Evolutionary conservation across 2,329 filamentous ascomycete species (phyloP).

Genomic region (Chaetomium strumarium): DNA sequence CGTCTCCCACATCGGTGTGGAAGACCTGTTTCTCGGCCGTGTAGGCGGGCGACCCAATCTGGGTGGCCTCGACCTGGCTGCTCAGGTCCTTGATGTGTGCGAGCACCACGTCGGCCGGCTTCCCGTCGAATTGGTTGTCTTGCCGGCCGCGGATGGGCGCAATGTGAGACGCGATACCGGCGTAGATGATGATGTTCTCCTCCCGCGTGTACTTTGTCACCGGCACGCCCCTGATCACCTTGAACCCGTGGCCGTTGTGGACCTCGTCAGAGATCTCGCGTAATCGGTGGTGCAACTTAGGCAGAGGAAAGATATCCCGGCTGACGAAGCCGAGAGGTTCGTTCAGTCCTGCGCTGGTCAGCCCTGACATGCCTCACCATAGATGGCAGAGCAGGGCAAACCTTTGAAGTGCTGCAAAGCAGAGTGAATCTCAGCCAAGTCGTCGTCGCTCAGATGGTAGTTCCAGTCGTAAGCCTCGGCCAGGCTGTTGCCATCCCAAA

Average conservation of each 20-base stretch:
- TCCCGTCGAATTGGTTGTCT: constrained; percentile 40
- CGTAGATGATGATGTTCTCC: constrained; percentile 55
- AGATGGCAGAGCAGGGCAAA: neutral
- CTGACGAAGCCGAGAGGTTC: constrained; percentile 13
- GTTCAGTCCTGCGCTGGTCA: neutral
- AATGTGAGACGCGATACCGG: constrained; percentile 54
- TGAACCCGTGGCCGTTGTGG: constrained; percentile 55
- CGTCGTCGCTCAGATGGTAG: constrained; percentile 15
- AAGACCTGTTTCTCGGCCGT: constrained; percentile 57
- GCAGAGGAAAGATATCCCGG: constrained; percentile 50
- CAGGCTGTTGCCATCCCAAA: constrained; percentile 17
- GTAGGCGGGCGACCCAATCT: constrained; percentile 53
- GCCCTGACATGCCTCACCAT: neutral
- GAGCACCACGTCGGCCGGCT: constrained; percentile 47
- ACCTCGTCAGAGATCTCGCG: constrained; percentile 48
- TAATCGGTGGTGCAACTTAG: constrained; percentile 43
- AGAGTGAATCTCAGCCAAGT: constrained; percentile 17
- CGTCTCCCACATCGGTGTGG: constrained; percentile 55
- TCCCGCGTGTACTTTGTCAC: constrained; percentile 47
- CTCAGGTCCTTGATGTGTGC: constrained; percentile 59
- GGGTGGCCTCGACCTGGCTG: constrained; percentile 29
- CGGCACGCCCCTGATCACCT: constrained; percentile 52
- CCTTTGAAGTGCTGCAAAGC: constrained; percentile 18
- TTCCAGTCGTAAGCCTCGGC: constrained; percentile 16
- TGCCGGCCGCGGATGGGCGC: constrained; percentile 48